Evolutionary conservation across 1,139 yeast species (phyloP).

Genomic region (Yamadazyma dushanensis): DNA sequence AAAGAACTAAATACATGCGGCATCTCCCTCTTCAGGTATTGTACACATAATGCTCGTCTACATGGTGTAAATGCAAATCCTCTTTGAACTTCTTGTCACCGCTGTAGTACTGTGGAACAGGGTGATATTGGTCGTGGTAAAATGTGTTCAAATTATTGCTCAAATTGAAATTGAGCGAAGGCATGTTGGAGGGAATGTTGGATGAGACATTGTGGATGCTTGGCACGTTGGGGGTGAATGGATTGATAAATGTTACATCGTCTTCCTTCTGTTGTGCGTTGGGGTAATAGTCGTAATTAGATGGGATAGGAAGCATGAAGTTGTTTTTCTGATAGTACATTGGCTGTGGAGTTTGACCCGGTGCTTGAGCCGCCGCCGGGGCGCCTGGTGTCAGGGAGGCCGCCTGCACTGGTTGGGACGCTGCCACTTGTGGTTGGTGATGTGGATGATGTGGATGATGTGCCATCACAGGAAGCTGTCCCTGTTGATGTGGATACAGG

Average conservation of each 20-base stretch:
- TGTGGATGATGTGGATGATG: slow-evolving; percentile 6
- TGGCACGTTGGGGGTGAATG: slow-evolving; percentile 14
- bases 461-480: neutral
- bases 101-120: slow-evolving; percentile 16
- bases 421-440: slow-evolving; percentile 4
- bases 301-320: slow-evolving; percentile 18
- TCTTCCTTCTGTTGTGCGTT: slow-evolving; percentile 17
- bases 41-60: slow-evolving; percentile 13
- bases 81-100: slow-evolving; percentile 10
- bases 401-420: slow-evolving; percentile 3
- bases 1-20: neutral
- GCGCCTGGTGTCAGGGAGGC: neutral
- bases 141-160: slow-evolving; percentile 15
- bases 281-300: slow-evolving; percentile 17
- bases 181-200: slow-evolving; percentile 3
- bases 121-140: slow-evolving; percentile 18
- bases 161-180: slow-evolving; percentile 12
- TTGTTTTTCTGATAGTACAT: slow-evolving; percentile 15
- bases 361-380: neutral
- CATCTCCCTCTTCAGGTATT: slow-evolving; percentile 7
- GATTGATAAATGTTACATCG: slow-evolving; percentile 22
- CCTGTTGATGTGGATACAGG: slow-evolving; percentile 3
- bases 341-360: slow-evolving; percentile 8
- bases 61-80: slow-evolving; percentile 11
- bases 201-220: slow-evolving; percentile 2